These are phyloP conservation scores for Tetrahymena malaccensis DNA, from an alignment of 73 alveolate genomes.

Conservation along the genomic window DNA sequence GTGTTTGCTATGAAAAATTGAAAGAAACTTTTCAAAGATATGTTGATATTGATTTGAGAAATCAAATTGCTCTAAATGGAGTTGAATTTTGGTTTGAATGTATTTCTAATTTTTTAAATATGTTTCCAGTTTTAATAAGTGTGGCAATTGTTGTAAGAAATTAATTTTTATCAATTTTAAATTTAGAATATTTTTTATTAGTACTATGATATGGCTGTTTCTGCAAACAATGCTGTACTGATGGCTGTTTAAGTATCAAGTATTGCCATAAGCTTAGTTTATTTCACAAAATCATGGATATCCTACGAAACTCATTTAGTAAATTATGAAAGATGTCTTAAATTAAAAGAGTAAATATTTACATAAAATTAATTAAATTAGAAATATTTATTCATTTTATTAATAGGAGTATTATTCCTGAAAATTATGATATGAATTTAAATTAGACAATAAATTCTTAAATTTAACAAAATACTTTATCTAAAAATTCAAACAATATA, in stretches of 20 bases:
- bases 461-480: neutral
- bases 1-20: neutral
- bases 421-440: neutral
- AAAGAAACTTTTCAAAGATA: neutral
- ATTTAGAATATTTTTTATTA: neutral
- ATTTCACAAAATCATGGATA: neutral
- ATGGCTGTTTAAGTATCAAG: neutral
- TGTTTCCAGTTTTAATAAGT: neutral
- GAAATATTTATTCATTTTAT: neutral
- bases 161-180: neutral
- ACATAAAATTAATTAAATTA: neutral
- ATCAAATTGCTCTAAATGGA: constrained; percentile 9
- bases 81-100: constrained; percentile 5
- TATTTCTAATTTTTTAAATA: neutral
- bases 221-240: neutral
- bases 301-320: neutral
- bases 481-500: neutral
- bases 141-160: neutral
- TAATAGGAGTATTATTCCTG: neutral
- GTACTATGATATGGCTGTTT: neutral
- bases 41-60: constrained; percentile 17
- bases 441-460: neutral
- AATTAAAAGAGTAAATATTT: neutral
- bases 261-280: neutral
- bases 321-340: neutral